These are phyloP conservation scores for Dactylonectria estremocensis DNA, from an alignment of 2,329 filamentous ascomycete species.

Conservation along the genomic window DNA sequence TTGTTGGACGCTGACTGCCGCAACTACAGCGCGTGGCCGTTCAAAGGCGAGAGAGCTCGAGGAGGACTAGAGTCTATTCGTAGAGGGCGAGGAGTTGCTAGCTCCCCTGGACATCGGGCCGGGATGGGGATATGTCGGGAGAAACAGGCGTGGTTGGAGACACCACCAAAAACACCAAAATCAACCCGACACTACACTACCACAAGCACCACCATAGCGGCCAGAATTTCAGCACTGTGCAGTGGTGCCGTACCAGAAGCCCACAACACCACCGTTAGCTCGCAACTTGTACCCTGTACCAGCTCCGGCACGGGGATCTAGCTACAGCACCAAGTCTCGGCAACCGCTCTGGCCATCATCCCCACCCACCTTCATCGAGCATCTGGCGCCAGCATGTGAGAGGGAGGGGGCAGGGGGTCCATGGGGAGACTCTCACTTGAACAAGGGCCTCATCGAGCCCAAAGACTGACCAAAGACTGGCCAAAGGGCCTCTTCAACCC, in stretches of 20 bases:
- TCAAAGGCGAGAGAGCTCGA: neutral
- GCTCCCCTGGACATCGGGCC: conserved; percentile 19
- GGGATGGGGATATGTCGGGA: conserved; percentile 45
- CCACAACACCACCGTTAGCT: neutral
- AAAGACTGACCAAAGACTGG: neutral
- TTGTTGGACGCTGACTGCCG: conserved; percentile 13
- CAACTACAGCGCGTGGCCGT: conserved; percentile 15
- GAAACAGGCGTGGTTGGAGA: conserved; percentile 33
- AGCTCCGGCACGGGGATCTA: neutral
- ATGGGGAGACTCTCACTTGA: neutral
- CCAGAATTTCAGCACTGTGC: neutral
- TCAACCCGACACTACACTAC: neutral
- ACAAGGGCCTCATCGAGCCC: neutral
- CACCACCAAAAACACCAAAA: conserved; percentile 17
- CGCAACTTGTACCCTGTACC: neutral
- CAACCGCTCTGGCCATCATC: conserved; percentile 8
- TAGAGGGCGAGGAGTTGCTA: conserved; percentile 7
- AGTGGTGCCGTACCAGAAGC: neutral
- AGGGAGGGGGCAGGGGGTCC: conserved; percentile 16
- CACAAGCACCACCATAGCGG: neutral
- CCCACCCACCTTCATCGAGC: conserved; percentile 7
- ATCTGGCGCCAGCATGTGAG: conserved; percentile 36
- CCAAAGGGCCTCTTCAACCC: neutral
- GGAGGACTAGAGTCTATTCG: no score
- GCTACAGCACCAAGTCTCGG: conserved; percentile 8